These are phyloP conservation scores for Paramecium sonneborni DNA, from an alignment of 73 alveolate genomes.

Conservation along the genomic window DNA sequence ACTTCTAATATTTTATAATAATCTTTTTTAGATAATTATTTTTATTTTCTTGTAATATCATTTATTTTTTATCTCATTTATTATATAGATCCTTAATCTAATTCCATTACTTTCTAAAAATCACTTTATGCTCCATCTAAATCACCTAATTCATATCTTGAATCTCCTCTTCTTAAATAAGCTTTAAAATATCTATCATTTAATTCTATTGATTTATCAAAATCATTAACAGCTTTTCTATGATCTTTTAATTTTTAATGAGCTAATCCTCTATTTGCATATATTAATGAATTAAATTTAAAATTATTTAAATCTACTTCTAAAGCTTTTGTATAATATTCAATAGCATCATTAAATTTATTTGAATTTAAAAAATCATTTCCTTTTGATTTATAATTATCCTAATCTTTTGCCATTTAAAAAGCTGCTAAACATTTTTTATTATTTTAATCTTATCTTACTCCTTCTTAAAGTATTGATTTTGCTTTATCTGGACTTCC, in stretches of 20 bases:
- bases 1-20: slow-evolving; percentile 94
- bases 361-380: slow-evolving; percentile 76
- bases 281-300: slow-evolving; percentile 82
- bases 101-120: slow-evolving; percentile 85
- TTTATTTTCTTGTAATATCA: slow-evolving; percentile 80
- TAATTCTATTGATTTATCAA: slow-evolving; percentile 81
- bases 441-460: slow-evolving; percentile 81
- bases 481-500: slow-evolving; percentile 77
- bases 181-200: slow-evolving; percentile 91
- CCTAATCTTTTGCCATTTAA: slow-evolving; percentile 73
- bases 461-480: slow-evolving; percentile 75
- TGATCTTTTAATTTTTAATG: slow-evolving; percentile 77
- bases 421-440: slow-evolving; percentile 69
- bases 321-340: slow-evolving; percentile 86
- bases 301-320: slow-evolving; percentile 86
- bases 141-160: slow-evolving; percentile 80
- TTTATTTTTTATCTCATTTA: slow-evolving; percentile 78
- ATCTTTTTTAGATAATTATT: slow-evolving; percentile 90
- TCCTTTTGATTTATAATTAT: slow-evolving; percentile 85
- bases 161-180: slow-evolving; percentile 92
- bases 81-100: slow-evolving; percentile 77
- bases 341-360: slow-evolving; percentile 87
- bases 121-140: slow-evolving; percentile 93
- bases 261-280: slow-evolving; percentile 92
- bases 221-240: slow-evolving; percentile 90